A percentile compares a stretch with the other conserved stretches of the same genome.
Evolutionary conservation across 495 filamentous ascomycete species (phyloP).

Genomic region (Cetradonia linearis): DNA sequence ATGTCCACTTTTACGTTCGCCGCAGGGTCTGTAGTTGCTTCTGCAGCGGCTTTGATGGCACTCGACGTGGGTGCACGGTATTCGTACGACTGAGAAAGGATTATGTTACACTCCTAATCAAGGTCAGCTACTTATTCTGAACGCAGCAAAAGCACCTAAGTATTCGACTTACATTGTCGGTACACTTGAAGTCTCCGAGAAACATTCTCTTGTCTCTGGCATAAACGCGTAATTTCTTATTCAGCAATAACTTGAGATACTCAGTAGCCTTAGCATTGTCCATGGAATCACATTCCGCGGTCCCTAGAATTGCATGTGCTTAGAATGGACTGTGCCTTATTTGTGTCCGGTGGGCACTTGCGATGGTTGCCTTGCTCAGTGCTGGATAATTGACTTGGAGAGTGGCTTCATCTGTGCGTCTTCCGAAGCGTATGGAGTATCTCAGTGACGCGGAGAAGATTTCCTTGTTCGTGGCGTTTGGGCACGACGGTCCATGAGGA

Average conservation of each 20-base stretch:
- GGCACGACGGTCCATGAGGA: background rate
- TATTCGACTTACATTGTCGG: slow-evolving; percentile 60
- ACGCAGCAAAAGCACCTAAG: background rate
- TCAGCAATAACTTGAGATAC: slow-evolving; percentile 40
- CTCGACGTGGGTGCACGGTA: slow-evolving; percentile 55
- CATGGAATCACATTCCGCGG: slow-evolving; percentile 20
- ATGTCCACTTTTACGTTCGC: slow-evolving; percentile 52
- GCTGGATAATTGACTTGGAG: background rate
- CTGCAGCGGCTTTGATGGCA: slow-evolving; percentile 33
- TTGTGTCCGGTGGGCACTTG: background rate
- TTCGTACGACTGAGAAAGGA: slow-evolving; percentile 76
- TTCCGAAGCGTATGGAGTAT: no score
- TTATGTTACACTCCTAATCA: slow-evolving; percentile 65
- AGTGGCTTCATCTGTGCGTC: background rate
- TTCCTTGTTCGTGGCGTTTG: background rate
- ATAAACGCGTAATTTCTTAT: slow-evolving; percentile 57
- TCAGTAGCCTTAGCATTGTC: slow-evolving; percentile 33
- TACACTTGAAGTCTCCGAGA: slow-evolving; percentile 83
- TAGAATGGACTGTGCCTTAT: background rate
- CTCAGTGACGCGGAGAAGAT: background rate
- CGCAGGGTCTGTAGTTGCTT: slow-evolving; percentile 25
- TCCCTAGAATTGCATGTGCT: background rate
- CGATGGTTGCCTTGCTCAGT: background rate
- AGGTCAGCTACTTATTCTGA: background rate
- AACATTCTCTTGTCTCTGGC: slow-evolving; percentile 83